These are phyloP conservation scores for Tylopilus sp. DNA, from an alignment of 768 basidiomycete genomes.

Conservation along the genomic window DNA sequence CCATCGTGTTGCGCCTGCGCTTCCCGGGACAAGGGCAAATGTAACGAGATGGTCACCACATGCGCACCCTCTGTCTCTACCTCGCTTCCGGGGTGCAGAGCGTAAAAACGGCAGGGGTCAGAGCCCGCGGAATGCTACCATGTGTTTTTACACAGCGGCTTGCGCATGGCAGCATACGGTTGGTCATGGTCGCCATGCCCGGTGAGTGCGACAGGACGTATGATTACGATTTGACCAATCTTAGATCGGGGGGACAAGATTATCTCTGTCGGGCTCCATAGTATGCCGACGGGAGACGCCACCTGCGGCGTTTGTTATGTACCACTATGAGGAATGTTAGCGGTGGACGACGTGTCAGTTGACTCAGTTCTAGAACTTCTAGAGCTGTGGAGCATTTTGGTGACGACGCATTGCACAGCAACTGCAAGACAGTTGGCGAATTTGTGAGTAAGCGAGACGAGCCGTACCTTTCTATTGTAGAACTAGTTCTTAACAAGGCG, in stretches of 20 bases:
- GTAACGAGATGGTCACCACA: background rate
- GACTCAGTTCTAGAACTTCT: background rate
- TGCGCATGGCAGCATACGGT: background rate
- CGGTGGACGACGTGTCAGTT: background rate
- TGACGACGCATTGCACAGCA: background rate
- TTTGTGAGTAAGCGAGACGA: background rate
- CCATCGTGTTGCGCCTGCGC: background rate
- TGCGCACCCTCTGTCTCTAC: background rate
- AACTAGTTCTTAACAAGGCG: background rate
- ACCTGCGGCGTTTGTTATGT: background rate
- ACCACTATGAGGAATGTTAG: background rate
- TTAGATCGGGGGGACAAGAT: background rate
- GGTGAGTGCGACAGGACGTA: background rate
- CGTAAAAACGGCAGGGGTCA: background rate
- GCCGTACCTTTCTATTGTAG: background rate
- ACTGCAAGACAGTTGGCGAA: background rate
- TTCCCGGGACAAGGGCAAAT: background rate
- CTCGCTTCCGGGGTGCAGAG: background rate
- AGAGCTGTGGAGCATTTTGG: background rate
- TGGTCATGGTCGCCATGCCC: background rate
- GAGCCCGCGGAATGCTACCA: background rate
- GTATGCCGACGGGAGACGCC: background rate
- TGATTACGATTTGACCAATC: constrained; percentile 1
- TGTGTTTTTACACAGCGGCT: background rate
- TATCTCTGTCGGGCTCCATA: background rate